Evolutionary conservation across 345 rosid genomes (phyloP).

Genomic region (Nasturtium officinale): DNA sequence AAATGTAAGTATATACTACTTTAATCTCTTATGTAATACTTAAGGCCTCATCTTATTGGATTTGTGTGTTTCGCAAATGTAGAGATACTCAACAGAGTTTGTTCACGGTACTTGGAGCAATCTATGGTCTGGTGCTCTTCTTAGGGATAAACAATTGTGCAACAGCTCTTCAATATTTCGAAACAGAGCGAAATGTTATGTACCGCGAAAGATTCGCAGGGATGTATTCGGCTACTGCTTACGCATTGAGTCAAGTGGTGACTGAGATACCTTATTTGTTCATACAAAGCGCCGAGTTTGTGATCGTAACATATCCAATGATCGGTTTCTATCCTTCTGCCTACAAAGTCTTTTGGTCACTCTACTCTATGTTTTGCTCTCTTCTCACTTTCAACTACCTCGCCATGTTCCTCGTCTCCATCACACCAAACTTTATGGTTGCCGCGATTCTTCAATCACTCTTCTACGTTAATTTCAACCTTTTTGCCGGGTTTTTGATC

Average conservation of each 20-base stretch:
- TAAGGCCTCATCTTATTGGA: not conserved
- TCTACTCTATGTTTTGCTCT: conserved; percentile 62
- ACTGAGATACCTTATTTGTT: conserved; percentile 72
- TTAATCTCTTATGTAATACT: too few species aligned
- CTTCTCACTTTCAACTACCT: conserved; percentile 62
- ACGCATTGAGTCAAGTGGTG: conserved; percentile 71
- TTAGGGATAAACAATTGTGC: conserved; percentile 74
- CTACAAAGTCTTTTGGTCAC: conserved; percentile 66
- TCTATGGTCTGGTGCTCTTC: conserved; percentile 50
- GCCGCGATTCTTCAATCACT: conserved; percentile 56
- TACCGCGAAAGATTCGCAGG: conserved; percentile 84
- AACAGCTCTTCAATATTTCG: conserved; percentile 57
- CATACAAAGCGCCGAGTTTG: conserved; percentile 46
- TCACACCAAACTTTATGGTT: conserved; percentile 65
- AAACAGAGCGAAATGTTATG: conserved; percentile 65
- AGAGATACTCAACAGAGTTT: conserved; percentile 69
- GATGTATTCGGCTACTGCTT: conserved; percentile 75
- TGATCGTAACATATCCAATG: conserved; percentile 68
- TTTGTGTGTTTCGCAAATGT: not conserved
- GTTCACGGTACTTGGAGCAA: conserved; percentile 64
- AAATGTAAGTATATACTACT: conserved; percentile 45
- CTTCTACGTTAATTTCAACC: conserved; percentile 51
- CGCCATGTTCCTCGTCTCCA: conserved; percentile 68
- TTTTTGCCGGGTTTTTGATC: conserved; percentile 71
- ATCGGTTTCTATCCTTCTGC: conserved; percentile 61